These are phyloP conservation scores for Termitomyces eurrhizus DNA, from an alignment of 768 basidiomycete genomes.

Conservation along the genomic window DNA sequence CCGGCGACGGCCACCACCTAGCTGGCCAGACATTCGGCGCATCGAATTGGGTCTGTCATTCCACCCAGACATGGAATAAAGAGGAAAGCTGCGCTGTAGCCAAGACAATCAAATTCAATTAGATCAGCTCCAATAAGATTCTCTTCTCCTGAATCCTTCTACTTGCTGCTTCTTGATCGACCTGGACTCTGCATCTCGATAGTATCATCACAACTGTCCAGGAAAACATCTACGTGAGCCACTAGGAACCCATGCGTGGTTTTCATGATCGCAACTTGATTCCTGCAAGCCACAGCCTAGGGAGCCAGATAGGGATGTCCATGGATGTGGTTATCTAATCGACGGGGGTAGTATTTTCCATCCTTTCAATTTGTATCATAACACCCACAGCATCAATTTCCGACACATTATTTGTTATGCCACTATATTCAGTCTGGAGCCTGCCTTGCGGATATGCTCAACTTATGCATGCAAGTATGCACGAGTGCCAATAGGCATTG, in stretches of 20 bases:
- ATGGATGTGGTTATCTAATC: neutral
- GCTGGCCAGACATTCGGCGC: slow-evolving; percentile 15
- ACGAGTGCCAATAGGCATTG: no score
- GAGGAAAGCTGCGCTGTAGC: slow-evolving; percentile 5
- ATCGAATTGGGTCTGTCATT: slow-evolving; percentile 14
- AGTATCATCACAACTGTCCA: neutral
- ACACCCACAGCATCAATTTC: no score
- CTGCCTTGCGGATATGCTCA: no score
- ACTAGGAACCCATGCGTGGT: neutral
- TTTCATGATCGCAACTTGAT: neutral
- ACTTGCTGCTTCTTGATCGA: neutral
- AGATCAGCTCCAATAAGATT: slow-evolving; percentile 5
- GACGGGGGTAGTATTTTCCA: neutral
- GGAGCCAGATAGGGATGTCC: neutral
- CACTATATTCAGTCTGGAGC: no score
- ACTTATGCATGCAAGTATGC: no score
- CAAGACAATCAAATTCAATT: slow-evolving; percentile 5
- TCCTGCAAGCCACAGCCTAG: neutral
- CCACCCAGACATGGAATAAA: slow-evolving; percentile 17
- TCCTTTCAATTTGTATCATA: no score
- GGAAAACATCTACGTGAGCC: neutral
- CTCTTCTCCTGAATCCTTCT: neutral
- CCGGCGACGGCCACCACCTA: slow-evolving; percentile 14
- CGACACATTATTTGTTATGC: no score
- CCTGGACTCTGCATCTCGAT: neutral